Conservation (phyloP, 208 protist species). For the Wallacemonas rigidus region DNA sequence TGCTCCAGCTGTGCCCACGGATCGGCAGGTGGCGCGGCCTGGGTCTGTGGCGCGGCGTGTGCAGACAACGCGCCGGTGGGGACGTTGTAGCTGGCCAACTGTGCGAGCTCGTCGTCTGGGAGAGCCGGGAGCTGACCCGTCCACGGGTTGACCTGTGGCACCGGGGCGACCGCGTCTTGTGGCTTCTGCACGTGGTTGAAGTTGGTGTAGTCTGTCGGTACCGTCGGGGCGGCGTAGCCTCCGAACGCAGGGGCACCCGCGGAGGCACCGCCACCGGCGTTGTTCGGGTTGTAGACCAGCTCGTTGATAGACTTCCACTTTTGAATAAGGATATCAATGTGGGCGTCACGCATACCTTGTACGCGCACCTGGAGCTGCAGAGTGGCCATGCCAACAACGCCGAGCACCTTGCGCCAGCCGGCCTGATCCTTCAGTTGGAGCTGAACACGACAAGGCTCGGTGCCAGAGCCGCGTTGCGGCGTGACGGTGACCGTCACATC, state of each 20-base stretch:
- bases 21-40: constrained; percentile 14
- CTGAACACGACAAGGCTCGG: constrained; percentile 35
- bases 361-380: constrained; percentile 47
- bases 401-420: constrained; percentile 65
- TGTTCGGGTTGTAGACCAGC: constrained; percentile 16
- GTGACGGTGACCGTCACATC: constrained; percentile 41
- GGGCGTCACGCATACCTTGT: constrained; percentile 67
- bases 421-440: constrained; percentile 54
- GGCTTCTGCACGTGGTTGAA: constrained; percentile 16
- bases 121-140: constrained; percentile 45
- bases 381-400: constrained; percentile 37
- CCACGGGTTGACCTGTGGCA: constrained; percentile 18
- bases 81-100: constrained; percentile 56
- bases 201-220: constrained; percentile 1
- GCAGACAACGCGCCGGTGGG: constrained; percentile 32
- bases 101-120: constrained; percentile 54
- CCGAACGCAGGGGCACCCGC: not conserved
- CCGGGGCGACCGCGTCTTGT: not conserved
- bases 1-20: constrained; percentile 50
- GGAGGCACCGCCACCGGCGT: constrained; percentile 11
- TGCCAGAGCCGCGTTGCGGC: constrained; percentile 32
- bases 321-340: constrained; percentile 71
- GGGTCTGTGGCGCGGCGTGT: not conserved
- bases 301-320: constrained; percentile 36
- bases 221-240: constrained; percentile 1